These are phyloP conservation scores for Cutaneotrichosporon sp. DNA, from an alignment of 1,284 basidiomycete genomes.

Conservation along the genomic window DNA sequence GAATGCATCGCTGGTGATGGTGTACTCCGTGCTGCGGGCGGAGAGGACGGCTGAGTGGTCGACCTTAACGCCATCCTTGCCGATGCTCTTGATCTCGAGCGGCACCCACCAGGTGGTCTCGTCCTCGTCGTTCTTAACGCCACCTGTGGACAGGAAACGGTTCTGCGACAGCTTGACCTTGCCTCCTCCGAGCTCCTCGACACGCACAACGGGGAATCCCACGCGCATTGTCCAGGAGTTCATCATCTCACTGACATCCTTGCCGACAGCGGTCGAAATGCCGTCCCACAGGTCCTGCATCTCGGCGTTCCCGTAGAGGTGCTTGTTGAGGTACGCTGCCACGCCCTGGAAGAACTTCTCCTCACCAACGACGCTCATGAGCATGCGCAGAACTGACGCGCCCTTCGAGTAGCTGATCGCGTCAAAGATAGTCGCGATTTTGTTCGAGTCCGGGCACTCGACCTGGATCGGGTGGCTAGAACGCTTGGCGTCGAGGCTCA, in stretches of 20 bases:
- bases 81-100: conserved; percentile 68
- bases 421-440: conserved; percentile 88
- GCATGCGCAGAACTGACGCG: conserved; percentile 84
- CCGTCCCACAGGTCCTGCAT: conserved; percentile 89
- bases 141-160: conserved; percentile 85
- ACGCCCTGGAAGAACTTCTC: conserved; percentile 83
- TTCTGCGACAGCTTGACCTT: conserved; percentile 77
- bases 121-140: conserved; percentile 76
- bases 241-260: conserved; percentile 81
- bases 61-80: conserved; percentile 49
- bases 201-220: conserved; percentile 83
- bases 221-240: conserved; percentile 88
- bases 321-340: conserved; percentile 86
- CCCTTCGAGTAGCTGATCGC: conserved; percentile 81
- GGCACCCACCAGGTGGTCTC: conserved; percentile 86
- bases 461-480: conserved; percentile 96
- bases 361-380: conserved; percentile 83
- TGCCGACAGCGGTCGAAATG: conserved; percentile 72
- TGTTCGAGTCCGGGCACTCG: conserved; percentile 79
- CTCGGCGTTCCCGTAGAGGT: conserved; percentile 77
- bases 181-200: conserved; percentile 70
- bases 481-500: conserved; percentile 79
- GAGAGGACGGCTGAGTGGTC: conserved; percentile 69
- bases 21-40: conserved; percentile 67
- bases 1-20: conserved; percentile 64